Percentiles rank a stretch among this genome's conserved stretches.
These are phyloP conservation scores for Pichia deserticola DNA, from an alignment of 805 yeast genomes.

Conservation along the genomic window DNA sequence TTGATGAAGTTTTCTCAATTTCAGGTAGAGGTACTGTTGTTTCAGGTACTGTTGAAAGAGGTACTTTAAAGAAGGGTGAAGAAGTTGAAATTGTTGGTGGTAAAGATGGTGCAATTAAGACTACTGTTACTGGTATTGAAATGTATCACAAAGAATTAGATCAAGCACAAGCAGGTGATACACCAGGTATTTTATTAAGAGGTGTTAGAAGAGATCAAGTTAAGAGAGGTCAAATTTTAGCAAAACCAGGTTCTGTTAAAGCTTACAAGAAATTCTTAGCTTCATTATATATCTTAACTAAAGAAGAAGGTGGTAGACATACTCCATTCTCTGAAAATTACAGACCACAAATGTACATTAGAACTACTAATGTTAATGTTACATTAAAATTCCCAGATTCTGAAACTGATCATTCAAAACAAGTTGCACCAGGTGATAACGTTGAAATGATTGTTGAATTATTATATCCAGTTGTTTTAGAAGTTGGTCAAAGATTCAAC, in stretches of 20 bases:
- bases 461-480: slow-evolving; percentile 87
- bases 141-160: slow-evolving; percentile 99
- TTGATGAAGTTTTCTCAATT: slow-evolving; percentile 95
- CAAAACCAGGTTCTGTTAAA: slow-evolving; percentile 86
- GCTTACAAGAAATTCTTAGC: slow-evolving; percentile 93
- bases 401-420: slow-evolving; percentile 74
- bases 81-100: slow-evolving; percentile 95
- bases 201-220: slow-evolving; percentile 98
- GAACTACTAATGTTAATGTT: slow-evolving; percentile 94
- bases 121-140: slow-evolving; percentile 97
- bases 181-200: slow-evolving; percentile 94
- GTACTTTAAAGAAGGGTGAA: slow-evolving; percentile 95
- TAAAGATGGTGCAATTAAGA: slow-evolving; percentile 79
- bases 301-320: slow-evolving; percentile 99
- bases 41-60: slow-evolving; percentile 99
- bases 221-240: slow-evolving; percentile 94
- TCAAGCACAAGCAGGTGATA: slow-evolving; percentile 98
- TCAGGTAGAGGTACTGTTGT: slow-evolving; percentile 99
- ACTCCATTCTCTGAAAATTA: slow-evolving; percentile 94
- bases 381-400: slow-evolving; percentile 81
- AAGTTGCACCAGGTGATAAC: slow-evolving; percentile 97
- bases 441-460: slow-evolving; percentile 91
- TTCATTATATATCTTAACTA: slow-evolving; percentile 83
- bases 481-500: slow-evolving; percentile 97
- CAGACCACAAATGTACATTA: slow-evolving; percentile 95